These are phyloP conservation scores for Coccomyxa sp. DNA, from an alignment of 139 green algal species.

Conservation along the genomic window DNA sequence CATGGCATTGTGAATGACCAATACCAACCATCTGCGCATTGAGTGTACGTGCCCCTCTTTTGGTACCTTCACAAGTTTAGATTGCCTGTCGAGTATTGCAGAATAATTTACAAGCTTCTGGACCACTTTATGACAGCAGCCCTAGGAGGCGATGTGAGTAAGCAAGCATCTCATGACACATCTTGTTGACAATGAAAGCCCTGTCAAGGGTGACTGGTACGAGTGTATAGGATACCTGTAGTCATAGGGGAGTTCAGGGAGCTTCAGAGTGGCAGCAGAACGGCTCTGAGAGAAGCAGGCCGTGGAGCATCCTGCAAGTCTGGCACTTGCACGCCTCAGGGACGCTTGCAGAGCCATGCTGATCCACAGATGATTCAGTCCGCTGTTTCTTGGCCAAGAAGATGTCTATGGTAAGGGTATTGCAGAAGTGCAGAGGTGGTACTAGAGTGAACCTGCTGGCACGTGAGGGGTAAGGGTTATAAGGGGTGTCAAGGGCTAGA, in stretches of 20 bases:
- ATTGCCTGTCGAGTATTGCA: background rate
- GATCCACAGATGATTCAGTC: no score
- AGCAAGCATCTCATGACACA: background rate
- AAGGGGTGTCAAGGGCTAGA: no score
- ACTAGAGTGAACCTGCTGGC: no score
- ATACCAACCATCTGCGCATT: background rate
- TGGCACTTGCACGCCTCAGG: no score
- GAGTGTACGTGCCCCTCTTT: no score
- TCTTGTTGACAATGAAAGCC: background rate
- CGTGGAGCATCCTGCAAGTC: no score
- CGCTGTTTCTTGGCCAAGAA: no score
- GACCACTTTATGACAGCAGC: background rate
- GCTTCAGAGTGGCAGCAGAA: conserved; percentile 26
- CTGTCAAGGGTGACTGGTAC: background rate
- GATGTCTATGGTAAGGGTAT: no score
- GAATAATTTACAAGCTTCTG: background rate
- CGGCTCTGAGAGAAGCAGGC: no score
- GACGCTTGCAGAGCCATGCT: no score
- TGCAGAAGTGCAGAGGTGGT: no score
- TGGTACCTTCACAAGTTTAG: background rate
- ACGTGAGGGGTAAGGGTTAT: no score
- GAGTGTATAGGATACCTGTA: background rate
- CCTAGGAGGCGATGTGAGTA: background rate
- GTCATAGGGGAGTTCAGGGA: conserved; percentile 92
- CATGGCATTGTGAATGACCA: background rate